Conservation (phyloP, 495 filamentous ascomycete species). For the Symbiotaphrina buchneri region DNA sequence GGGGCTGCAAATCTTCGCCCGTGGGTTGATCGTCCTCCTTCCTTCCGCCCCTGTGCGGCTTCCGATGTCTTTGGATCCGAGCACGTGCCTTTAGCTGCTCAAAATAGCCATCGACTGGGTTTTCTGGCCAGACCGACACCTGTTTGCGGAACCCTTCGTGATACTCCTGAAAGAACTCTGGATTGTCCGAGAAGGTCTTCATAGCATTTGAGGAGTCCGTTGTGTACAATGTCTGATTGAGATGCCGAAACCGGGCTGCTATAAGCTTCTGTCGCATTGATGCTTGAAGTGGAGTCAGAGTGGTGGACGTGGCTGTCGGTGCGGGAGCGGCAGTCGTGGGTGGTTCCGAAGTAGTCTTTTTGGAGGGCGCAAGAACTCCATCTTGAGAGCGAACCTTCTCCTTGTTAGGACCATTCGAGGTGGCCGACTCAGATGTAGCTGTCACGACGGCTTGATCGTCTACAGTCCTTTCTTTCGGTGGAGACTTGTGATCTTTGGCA, state of each 20-base stretch:
- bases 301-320: conserved; percentile 18
- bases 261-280: conserved; percentile 85
- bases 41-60: conserved; percentile 6
- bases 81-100: conserved; percentile 35
- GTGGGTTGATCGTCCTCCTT: conserved; percentile 12
- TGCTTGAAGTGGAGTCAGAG: conserved; percentile 76
- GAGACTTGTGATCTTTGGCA: too few species aligned
- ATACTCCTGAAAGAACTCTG: conserved; percentile 84
- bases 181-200: conserved; percentile 52
- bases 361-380: too few species aligned
- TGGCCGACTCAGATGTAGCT: too few species aligned
- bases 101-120: conserved; percentile 76
- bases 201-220: conserved; percentile 62
- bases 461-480: too few species aligned
- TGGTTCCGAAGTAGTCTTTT: too few species aligned
- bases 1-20: conserved; percentile 11
- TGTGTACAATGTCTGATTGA: conserved; percentile 92
- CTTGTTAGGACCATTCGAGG: conserved; percentile 6
- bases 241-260: conserved; percentile 85
- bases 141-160: conserved; percentile 87
- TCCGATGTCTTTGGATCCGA: conserved; percentile 10
- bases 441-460: too few species aligned
- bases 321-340: too few species aligned
- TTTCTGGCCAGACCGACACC: conserved; percentile 86
- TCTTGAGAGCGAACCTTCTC: too few species aligned